Conservation (phyloP, 495 filamentous ascomycete species). For the Aspergillus steynii region DNA sequence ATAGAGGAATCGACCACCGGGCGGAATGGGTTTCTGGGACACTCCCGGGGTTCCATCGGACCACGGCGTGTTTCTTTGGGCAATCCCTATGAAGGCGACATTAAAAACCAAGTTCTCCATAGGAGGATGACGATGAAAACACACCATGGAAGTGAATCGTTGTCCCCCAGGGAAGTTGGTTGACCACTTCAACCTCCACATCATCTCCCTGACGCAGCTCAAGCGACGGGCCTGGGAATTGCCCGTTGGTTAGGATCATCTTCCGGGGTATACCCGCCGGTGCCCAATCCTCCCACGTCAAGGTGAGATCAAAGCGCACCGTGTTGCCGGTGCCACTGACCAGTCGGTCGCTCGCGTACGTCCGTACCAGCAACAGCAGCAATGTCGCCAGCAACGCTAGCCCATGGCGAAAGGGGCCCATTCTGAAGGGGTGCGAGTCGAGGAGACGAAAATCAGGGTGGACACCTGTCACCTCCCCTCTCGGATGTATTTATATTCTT, state of each 20-base stretch:
- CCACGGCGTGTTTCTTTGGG: slow-evolving; percentile 39
- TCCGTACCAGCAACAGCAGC: slow-evolving; percentile 10
- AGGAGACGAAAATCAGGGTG: neutral
- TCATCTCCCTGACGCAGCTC: slow-evolving; percentile 55
- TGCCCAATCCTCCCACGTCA: slow-evolving; percentile 21
- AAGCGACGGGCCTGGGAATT: slow-evolving; percentile 56
- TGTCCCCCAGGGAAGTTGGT: slow-evolving; percentile 48
- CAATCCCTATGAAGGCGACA: slow-evolving; percentile 14
- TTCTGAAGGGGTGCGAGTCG: neutral
- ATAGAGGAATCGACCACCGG: slow-evolving; percentile 47
- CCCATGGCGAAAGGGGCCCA: slow-evolving; percentile 8
- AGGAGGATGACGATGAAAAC: neutral
- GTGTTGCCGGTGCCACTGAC: slow-evolving; percentile 10
- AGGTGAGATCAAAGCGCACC: slow-evolving; percentile 18
- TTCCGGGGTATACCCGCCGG: slow-evolving; percentile 29
- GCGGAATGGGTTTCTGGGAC: slow-evolving; percentile 44
- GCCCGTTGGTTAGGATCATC: slow-evolving; percentile 56
- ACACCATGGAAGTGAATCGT: slow-evolving; percentile 54
- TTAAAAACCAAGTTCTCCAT: neutral
- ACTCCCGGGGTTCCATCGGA: slow-evolving; percentile 57
- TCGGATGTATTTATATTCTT: neutral
- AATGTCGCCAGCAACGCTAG: slow-evolving; percentile 5
- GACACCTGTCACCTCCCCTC: neutral
- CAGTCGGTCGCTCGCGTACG: slow-evolving; percentile 2
- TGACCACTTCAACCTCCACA: slow-evolving; percentile 58